A percentile compares a stretch with the other conserved stretches of the same genome.
Evolutionary conservation across 805 yeast genomes (phyloP).

Genomic region (Tetrapisispora fleetii): DNA sequence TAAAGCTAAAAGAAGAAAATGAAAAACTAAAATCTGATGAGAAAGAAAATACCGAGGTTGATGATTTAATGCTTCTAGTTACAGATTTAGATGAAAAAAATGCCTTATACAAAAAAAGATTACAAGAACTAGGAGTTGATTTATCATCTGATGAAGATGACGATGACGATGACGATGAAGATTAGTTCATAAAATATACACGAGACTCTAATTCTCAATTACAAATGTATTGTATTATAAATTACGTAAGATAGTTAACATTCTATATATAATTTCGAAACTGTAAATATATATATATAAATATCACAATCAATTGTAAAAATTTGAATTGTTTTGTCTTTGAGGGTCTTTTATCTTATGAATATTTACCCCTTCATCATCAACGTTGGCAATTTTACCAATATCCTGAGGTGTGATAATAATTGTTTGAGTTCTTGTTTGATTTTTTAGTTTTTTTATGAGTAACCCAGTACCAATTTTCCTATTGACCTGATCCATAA

Average conservation of each 20-base stretch:
- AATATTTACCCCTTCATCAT: conserved; percentile 51
- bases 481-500: conserved; percentile 91
- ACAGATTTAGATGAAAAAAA: conserved; percentile 68
- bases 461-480: conserved; percentile 67
- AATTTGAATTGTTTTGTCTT: conserved; percentile 24
- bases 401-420: conserved; percentile 93
- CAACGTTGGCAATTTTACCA: conserved; percentile 48
- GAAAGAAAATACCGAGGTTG: conserved; percentile 29
- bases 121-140: conserved; percentile 45
- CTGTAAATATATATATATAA: background rate
- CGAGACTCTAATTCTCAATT: background rate
- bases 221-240: background rate
- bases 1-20: conserved; percentile 3
- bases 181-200: background rate
- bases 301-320: conserved; percentile 1
- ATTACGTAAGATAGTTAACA: background rate
- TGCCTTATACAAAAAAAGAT: conserved; percentile 42
- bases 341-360: conserved; percentile 46
- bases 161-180: conserved; percentile 52
- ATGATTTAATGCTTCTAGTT: conserved; percentile 67
- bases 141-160: conserved; percentile 66
- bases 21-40: conserved; percentile 5
- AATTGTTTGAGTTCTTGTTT: conserved; percentile 67
- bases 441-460: conserved; percentile 51
- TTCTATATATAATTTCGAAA: background rate